These are phyloP conservation scores for Glarea lozoyensis DNA, from an alignment of 495 filamentous ascomycete genomes.

Conservation along the genomic window DNA sequence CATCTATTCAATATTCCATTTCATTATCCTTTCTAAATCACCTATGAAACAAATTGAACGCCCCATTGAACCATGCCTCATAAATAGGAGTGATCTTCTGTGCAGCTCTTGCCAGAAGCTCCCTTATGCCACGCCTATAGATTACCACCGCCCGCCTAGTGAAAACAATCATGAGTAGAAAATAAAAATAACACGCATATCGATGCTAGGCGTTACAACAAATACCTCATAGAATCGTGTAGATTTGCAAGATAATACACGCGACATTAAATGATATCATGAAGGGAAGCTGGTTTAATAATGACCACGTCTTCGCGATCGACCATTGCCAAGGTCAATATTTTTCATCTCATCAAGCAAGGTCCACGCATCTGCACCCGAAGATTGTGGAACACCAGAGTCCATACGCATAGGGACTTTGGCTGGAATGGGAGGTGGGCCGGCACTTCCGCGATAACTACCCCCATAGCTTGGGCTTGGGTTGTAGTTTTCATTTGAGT, in stretches of 20 bases:
- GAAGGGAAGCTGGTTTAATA: conserved; percentile 15
- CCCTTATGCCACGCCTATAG: no score
- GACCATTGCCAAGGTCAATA: conserved; percentile 70
- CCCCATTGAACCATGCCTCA: no score
- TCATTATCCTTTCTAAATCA: no score
- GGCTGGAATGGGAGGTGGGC: conserved; percentile 57
- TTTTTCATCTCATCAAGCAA: conserved; percentile 71
- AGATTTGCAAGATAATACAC: not conserved
- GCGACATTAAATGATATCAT: not conserved
- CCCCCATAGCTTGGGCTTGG: conserved; percentile 23
- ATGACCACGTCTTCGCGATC: conserved; percentile 15
- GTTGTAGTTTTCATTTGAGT: conserved; percentile 30
- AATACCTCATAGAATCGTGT: not conserved
- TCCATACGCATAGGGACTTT: conserved; percentile 53
- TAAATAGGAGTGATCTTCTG: no score
- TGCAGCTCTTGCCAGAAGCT: not conserved
- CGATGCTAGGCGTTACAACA: not conserved
- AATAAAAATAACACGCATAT: not conserved
- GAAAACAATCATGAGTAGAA: no score
- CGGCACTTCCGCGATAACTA: conserved; percentile 18
- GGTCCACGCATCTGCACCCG: conserved; percentile 44
- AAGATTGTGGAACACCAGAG: not conserved
- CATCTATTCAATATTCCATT: no score
- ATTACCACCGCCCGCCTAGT: no score
- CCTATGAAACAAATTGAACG: no score